Evolutionary conservation across 2,329 filamentous ascomycete genomes (phyloP).

Genomic region (Pseudovirgaria hyperparasitica): DNA sequence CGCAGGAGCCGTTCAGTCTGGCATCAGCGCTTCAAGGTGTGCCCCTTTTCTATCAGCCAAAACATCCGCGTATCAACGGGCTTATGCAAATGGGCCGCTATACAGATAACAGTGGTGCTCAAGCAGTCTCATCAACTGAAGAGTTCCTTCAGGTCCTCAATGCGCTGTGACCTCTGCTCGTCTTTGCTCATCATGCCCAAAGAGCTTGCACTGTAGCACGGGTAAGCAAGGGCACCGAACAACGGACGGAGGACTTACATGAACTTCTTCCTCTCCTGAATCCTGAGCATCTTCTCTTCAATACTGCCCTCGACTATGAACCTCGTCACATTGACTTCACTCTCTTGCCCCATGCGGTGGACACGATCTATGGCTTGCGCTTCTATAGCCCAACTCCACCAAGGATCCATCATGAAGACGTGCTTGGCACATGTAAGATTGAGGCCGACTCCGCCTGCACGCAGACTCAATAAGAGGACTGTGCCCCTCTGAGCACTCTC

Average conservation of each 20-base stretch:
- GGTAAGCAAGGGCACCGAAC: conserved; percentile 12
- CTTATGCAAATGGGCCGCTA: too few species aligned
- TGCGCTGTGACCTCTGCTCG: conserved; percentile 76
- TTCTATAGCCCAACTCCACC: conserved; percentile 97
- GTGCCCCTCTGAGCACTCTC: conserved; percentile 42
- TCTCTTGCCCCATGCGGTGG: conserved; percentile 88
- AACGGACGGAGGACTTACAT: conserved; percentile 48
- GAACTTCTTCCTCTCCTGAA: conserved; percentile 94
- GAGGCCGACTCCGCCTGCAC: conserved; percentile 84
- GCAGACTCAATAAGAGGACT: conserved; percentile 70
- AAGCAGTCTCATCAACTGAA: conserved; percentile 40
- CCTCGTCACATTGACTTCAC: conserved; percentile 71
- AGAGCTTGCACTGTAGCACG: conserved; percentile 63
- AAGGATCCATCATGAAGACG: conserved; percentile 99
- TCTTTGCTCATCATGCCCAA: conserved; percentile 92
- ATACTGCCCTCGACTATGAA: conserved; percentile 88
- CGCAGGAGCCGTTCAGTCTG: too few species aligned
- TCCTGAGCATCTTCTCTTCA: conserved; percentile 83
- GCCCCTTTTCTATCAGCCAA: too few species aligned
- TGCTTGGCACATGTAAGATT: conserved; percentile 81
- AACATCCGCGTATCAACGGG: too few species aligned
- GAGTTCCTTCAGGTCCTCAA: conserved; percentile 89
- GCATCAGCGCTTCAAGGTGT: too few species aligned
- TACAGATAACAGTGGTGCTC: not conserved
- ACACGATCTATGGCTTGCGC: conserved; percentile 96